Percentiles rank a stretch among this genome's conserved stretches.
Evolutionary conservation across 768 basidiomycete genomes (phyloP).

Genomic region (Termitomyces sp.): DNA sequence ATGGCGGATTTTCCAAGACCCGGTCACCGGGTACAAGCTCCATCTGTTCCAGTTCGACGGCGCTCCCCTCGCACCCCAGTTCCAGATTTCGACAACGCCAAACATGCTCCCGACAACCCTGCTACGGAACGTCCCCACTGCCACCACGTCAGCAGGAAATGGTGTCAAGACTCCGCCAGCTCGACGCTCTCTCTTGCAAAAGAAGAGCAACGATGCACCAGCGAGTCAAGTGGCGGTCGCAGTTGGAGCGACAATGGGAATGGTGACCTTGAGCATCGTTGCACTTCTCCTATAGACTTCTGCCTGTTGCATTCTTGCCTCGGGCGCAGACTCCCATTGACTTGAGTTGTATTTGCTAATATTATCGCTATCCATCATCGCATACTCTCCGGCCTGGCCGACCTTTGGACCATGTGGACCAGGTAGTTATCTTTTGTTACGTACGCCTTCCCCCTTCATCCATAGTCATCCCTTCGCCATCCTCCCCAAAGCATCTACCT

Average conservation of each 20-base stretch:
- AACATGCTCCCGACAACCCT: constrained; percentile 80
- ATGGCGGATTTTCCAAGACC: constrained; percentile 77
- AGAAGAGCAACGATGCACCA: constrained; percentile 22
- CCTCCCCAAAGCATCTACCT: not conserved
- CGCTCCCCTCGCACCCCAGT: constrained; percentile 66
- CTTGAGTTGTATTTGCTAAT: constrained; percentile 12
- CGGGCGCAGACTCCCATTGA: constrained; percentile 7
- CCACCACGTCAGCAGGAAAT: constrained; percentile 17
- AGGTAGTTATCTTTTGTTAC: constrained; percentile 5
- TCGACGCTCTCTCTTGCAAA: constrained; percentile 14
- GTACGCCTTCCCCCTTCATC: not conserved
- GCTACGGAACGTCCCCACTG: constrained; percentile 49
- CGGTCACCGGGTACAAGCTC: constrained; percentile 58
- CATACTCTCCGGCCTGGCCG: constrained; percentile 10
- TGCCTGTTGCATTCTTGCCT: not conserved
- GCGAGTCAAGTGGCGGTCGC: constrained; percentile 20
- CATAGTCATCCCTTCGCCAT: constrained; percentile 6
- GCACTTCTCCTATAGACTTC: constrained; percentile 28
- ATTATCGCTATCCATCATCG: constrained; percentile 16
- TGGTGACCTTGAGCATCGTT: constrained; percentile 25
- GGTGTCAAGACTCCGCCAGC: constrained; percentile 19
- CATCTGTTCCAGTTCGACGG: constrained; percentile 82
- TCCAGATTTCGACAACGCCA: constrained; percentile 64
- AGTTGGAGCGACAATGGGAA: constrained; percentile 23
- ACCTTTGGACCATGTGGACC: constrained; percentile 16